Evolutionary conservation across 805 yeast species (phyloP).

Genomic region (Nakazawaea wickerhamii): DNA sequence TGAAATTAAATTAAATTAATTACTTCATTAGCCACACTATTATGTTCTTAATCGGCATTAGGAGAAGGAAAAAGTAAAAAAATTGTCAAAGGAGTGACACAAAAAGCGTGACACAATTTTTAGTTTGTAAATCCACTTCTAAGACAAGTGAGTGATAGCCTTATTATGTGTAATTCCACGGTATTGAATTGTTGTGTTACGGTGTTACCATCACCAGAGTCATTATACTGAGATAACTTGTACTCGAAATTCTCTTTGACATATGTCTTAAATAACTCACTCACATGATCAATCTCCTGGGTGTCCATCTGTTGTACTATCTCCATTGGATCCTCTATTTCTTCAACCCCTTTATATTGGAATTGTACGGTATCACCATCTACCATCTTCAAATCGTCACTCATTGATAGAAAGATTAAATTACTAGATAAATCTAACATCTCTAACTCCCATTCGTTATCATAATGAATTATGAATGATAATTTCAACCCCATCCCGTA

Average conservation of each 20-base stretch:
- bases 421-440: slow-evolving; percentile 26
- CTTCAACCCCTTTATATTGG: neutral
- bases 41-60: too few species aligned
- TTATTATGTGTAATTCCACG: too few species aligned
- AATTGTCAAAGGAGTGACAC: too few species aligned
- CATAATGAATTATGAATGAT: slow-evolving; percentile 29
- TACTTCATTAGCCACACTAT: too few species aligned
- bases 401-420: slow-evolving; percentile 28
- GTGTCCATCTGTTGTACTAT: neutral
- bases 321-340: neutral
- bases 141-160: too few species aligned
- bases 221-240: too few species aligned
- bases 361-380: slow-evolving; percentile 17
- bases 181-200: too few species aligned
- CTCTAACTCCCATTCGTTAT: slow-evolving; percentile 17
- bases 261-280: neutral
- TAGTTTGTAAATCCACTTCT: too few species aligned
- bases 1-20: too few species aligned
- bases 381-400: slow-evolving; percentile 20
- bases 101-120: too few species aligned
- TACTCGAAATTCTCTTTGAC: neutral
- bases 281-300: neutral
- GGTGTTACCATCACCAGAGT: too few species aligned
- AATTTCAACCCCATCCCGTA: slow-evolving; percentile 33
- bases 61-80: too few species aligned